These are phyloP conservation scores for Croton laevigatus DNA, from an alignment of 441 rosid species.

Conservation along the genomic window DNA sequence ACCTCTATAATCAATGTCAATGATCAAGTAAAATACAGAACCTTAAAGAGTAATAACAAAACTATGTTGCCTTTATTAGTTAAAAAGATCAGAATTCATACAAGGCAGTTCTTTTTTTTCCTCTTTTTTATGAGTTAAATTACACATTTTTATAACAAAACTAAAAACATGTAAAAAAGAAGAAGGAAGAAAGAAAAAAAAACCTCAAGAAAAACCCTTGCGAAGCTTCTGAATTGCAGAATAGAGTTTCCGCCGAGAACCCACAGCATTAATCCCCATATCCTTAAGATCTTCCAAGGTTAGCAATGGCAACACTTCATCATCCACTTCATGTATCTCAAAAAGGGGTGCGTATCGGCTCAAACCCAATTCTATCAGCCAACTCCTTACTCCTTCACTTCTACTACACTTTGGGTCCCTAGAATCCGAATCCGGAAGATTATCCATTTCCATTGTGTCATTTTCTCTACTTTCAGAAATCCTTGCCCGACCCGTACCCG, in stretches of 20 bases:
- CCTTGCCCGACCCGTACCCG: constrained; percentile 28
- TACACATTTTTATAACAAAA: constrained; percentile 3
- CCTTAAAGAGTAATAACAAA: constrained; percentile 10
- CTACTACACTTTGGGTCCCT: constrained; percentile 24
- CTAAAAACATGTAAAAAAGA: constrained; percentile 1
- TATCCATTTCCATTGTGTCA: constrained; percentile 32
- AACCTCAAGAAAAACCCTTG: constrained; percentile 50
- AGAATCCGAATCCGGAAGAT: constrained; percentile 27
- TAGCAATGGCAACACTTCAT: constrained; percentile 58
- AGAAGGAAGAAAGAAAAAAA: neutral
- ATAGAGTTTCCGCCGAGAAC: constrained; percentile 61
- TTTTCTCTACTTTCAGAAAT: constrained; percentile 31
- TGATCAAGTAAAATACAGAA: neutral
- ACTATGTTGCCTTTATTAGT: constrained; percentile 23
- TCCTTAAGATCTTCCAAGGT: constrained; percentile 74
- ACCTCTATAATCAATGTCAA: neutral
- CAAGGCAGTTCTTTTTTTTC: constrained; percentile 18
- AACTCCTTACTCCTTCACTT: constrained; percentile 51
- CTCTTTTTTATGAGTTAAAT: neutral
- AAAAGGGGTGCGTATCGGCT: constrained; percentile 69
- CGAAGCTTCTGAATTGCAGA: constrained; percentile 64
- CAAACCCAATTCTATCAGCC: constrained; percentile 61
- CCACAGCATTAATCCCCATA: constrained; percentile 74
- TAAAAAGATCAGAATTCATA: constrained; percentile 20
- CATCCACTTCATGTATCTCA: constrained; percentile 71